Evolutionary conservation across 2,329 filamentous ascomycete genomes (phyloP).

Genomic region (Cladosporium phlei): DNA sequence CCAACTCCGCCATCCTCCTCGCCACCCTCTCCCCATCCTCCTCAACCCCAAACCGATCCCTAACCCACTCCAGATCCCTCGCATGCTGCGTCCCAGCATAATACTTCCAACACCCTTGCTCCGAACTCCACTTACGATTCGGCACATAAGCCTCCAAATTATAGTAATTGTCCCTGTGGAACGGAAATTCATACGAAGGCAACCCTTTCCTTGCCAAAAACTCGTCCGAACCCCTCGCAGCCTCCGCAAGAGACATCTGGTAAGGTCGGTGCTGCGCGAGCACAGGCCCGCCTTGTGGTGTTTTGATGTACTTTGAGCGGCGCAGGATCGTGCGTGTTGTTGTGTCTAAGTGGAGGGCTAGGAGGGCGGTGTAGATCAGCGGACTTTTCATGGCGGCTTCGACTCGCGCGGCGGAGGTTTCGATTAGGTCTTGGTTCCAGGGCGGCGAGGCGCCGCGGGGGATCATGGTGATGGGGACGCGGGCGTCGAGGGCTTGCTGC

Average conservation of each 20-base stretch:
- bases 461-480: conserved; percentile 51
- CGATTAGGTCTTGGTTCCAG: conserved; percentile 49
- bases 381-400: conserved; percentile 43
- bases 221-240: conserved; percentile 42
- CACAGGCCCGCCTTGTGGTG: conserved; percentile 8
- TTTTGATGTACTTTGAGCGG: conserved; percentile 36
- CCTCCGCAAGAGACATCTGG: conserved; percentile 45
- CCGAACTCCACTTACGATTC: conserved; percentile 50
- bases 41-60: conserved; percentile 11
- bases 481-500: conserved; percentile 48
- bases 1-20: conserved; percentile 11
- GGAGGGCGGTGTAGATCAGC: conserved; percentile 48
- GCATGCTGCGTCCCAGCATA: conserved; percentile 34
- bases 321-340: conserved; percentile 44
- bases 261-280: conserved; percentile 48
- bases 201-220: conserved; percentile 52
- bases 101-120: conserved; percentile 48
- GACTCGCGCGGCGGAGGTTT: conserved; percentile 42
- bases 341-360: conserved; percentile 47
- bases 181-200: conserved; percentile 50
- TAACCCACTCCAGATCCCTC: conserved; percentile 34
- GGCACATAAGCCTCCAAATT: conserved; percentile 55
- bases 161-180: conserved; percentile 55
- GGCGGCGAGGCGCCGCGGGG: conserved; percentile 42
- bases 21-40: conserved; percentile 12